A percentile compares a stretch with the other conserved stretches of the same genome.
phyloP scores from a whole-genome alignment of 306 rosid genomes.

The Castanea sativa region DNA sequence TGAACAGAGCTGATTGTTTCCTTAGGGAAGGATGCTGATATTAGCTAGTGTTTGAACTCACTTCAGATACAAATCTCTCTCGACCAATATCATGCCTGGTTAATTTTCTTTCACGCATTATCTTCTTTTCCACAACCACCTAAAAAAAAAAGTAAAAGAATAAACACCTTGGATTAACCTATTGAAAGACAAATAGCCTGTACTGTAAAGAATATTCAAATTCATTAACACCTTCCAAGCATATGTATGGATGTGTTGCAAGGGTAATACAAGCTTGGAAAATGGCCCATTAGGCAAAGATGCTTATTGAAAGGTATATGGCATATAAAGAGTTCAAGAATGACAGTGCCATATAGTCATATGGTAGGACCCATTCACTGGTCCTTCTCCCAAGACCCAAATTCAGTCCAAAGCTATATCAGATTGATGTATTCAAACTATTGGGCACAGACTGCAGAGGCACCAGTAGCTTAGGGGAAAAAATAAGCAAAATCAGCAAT shows the following conservation, averaged over 20 bases:
- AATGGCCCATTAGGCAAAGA: not conserved
- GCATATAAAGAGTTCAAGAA: not conserved
- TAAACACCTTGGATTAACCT: not conserved
- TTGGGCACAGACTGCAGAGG: not conserved
- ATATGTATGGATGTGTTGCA: not conserved
- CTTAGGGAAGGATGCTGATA: not conserved
- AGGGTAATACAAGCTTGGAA: not conserved
- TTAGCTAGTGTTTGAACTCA: constrained; percentile 31
- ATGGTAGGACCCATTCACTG: not conserved
- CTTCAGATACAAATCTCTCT: constrained; percentile 71
- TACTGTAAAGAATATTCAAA: not conserved
- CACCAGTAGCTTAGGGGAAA: not conserved
- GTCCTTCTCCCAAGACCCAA: not conserved
- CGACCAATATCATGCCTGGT: constrained; percentile 92
- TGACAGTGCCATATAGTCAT: not conserved
- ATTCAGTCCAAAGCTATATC: not conserved
- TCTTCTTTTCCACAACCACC: constrained; percentile 98
- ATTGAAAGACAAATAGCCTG: not conserved
- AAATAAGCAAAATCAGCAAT: not conserved
- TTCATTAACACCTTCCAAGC: not conserved
- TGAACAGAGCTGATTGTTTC: not conserved
- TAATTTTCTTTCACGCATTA: constrained; percentile 69
- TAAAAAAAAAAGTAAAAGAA: constrained; percentile 16
- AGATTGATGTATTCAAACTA: not conserved
- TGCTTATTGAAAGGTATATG: not conserved